Conservation (phyloP, 2,329 filamentous ascomycete genomes). For the Hypoxylon sp. region DNA sequence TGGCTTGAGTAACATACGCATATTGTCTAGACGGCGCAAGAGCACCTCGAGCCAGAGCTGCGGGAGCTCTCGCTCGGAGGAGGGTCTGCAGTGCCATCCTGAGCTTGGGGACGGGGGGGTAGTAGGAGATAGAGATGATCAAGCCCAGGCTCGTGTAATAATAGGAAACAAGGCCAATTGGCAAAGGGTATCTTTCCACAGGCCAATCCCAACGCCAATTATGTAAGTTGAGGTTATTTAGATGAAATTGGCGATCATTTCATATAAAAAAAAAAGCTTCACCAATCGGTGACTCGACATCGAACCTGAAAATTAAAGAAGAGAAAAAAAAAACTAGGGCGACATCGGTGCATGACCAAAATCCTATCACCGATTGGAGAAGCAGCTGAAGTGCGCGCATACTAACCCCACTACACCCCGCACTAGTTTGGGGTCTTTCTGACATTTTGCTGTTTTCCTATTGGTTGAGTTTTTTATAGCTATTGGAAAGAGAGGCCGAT, state of each 20-base stretch:
- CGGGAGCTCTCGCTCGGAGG: conserved; percentile 44
- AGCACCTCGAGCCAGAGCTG: conserved; percentile 41
- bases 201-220: conserved; percentile 2
- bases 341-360: conserved; percentile 35
- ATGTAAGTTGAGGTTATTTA: too few species aligned
- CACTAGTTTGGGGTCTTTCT: conserved; percentile 22
- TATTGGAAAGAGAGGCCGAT: too few species aligned
- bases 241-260: too few species aligned
- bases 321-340: conserved; percentile 23
- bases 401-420: conserved; percentile 24
- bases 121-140: conserved; percentile 15
- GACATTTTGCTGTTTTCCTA: conserved; percentile 21
- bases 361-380: conserved; percentile 29
- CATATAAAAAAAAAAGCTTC: too few species aligned
- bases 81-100: conserved; percentile 45
- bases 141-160: conserved; percentile 15
- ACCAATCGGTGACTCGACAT: conserved; percentile 23
- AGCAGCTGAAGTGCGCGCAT: not conserved
- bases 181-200: conserved; percentile 8
- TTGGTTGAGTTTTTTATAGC: too few species aligned
- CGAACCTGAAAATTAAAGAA: conserved; percentile 1
- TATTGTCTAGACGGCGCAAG: conserved; percentile 41
- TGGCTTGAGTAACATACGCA: conserved; percentile 37
- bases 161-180: conserved; percentile 29
- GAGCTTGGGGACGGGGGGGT: conserved; percentile 16